Percentiles rank a stretch among this genome's conserved stretches.
phyloP scores from a whole-genome alignment of 805 yeast genomes.

The Barnettozyma pratensis region DNA sequence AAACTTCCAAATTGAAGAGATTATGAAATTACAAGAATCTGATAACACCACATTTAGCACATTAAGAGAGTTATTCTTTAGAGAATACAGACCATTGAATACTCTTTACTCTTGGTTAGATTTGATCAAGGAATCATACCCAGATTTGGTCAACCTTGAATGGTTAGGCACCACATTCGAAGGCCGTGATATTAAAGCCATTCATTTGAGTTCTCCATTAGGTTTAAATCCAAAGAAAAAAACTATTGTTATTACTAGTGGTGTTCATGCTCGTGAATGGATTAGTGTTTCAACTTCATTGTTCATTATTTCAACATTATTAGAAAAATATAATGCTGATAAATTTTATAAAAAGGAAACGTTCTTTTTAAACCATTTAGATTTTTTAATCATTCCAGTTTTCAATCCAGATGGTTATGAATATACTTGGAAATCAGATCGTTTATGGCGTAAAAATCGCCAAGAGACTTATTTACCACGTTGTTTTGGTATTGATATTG shows the following conservation, averaged over 20 bases:
- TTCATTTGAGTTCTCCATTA: constrained; percentile 53
- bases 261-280: constrained; percentile 92
- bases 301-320: constrained; percentile 45
- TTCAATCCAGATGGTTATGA: constrained; percentile 90
- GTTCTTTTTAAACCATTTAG: constrained; percentile 49
- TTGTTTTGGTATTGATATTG: constrained; percentile 83
- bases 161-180: constrained; percentile 73
- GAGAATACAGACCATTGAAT: constrained; percentile 59
- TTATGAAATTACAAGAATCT: constrained; percentile 4
- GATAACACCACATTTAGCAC: constrained; percentile 2
- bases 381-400: constrained; percentile 75
- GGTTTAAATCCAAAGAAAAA: constrained; percentile 40
- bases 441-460: constrained; percentile 87
- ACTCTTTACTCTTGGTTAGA: constrained; percentile 73
- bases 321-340: constrained; percentile 39
- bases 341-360: constrained; percentile 31
- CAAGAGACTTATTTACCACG: constrained; percentile 62
- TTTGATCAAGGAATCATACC: constrained; percentile 52
- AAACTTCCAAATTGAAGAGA: constrained; percentile 2
- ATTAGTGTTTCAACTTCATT: constrained; percentile 66
- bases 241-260: constrained; percentile 76
- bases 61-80: constrained; percentile 55
- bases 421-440: constrained; percentile 72
- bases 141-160: constrained; percentile 58
- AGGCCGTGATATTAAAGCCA: constrained; percentile 62